Evolutionary conservation across 73 alveolate species (phyloP).

Genomic region (Paramecium tetraurelia): DNA sequence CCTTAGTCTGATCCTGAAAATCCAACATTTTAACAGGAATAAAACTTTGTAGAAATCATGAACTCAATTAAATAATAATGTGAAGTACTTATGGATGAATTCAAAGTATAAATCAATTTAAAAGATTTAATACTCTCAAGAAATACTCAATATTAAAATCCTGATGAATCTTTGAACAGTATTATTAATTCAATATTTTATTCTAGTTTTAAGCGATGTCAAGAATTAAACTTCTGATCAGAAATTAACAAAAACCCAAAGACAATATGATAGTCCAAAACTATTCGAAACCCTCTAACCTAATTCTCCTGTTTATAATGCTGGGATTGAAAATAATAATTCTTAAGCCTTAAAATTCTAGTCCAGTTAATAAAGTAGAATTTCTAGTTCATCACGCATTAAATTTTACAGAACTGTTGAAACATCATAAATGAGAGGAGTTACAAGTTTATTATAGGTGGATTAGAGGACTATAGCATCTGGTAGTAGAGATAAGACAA

Average conservation of each 20-base stretch:
- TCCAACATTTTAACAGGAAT: not conserved
- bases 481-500: constrained; percentile 36
- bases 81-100: constrained; percentile 36
- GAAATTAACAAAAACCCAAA: not conserved
- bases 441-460: constrained; percentile 10
- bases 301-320: not conserved
- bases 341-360: not conserved
- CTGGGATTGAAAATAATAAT: not conserved
- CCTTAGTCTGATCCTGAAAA: not conserved
- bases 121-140: not conserved
- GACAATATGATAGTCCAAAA: not conserved
- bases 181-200: not conserved
- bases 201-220: not conserved
- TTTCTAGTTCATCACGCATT: not conserved
- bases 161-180: constrained; percentile 12
- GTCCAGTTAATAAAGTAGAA: not conserved
- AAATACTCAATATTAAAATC: not conserved
- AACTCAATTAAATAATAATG: not conserved
- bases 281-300: not conserved
- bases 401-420: not conserved
- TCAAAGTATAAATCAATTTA: not conserved
- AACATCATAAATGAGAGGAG: not conserved
- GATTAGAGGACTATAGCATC: constrained; percentile 22
- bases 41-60: not conserved
- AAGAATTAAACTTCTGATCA: not conserved